phyloP scores from a whole-genome alignment of 495 filamentous ascomycete species.

The Geoglossum glabrum region DNA sequence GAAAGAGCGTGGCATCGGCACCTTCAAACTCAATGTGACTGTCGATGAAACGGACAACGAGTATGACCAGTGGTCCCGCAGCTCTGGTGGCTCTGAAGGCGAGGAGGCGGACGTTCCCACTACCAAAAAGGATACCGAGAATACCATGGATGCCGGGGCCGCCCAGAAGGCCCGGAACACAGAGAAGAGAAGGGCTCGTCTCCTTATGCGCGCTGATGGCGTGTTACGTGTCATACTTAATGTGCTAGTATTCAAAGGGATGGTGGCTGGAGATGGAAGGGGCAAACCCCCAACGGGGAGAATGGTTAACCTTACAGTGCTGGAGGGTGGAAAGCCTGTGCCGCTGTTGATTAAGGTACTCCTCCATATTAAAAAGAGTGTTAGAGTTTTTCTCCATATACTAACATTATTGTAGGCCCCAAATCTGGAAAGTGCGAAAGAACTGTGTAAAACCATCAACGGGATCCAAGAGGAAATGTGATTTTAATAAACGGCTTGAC shows the following conservation, averaged over 20 bases:
- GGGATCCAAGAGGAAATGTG: conserved; percentile 16
- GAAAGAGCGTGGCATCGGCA: conserved; percentile 72
- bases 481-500: not conserved
- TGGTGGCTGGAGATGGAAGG: conserved; percentile 42
- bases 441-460: conserved; percentile 12
- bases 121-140: conserved; percentile 4
- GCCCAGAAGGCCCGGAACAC: no score
- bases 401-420: conserved; percentile 10
- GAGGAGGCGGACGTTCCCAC: conserved; percentile 17
- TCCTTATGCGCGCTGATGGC: conserved; percentile 77
- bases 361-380: not conserved
- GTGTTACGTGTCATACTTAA: conserved; percentile 77
- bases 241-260: conserved; percentile 47
- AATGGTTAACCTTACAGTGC: conserved; percentile 38
- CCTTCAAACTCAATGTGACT: conserved; percentile 66
- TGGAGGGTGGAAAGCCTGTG: conserved; percentile 35
- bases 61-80: conserved; percentile 20
- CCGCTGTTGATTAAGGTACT: conserved; percentile 54
- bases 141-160: no score
- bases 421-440: conserved; percentile 2
- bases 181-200: conserved; percentile 36
- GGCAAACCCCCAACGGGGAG: conserved; percentile 31
- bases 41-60: conserved; percentile 25
- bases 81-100: conserved; percentile 28
- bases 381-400: not conserved